Conservation (phyloP, 2,329 filamentous ascomycete species). For the Akanthomyces dipterigenus region DNA sequence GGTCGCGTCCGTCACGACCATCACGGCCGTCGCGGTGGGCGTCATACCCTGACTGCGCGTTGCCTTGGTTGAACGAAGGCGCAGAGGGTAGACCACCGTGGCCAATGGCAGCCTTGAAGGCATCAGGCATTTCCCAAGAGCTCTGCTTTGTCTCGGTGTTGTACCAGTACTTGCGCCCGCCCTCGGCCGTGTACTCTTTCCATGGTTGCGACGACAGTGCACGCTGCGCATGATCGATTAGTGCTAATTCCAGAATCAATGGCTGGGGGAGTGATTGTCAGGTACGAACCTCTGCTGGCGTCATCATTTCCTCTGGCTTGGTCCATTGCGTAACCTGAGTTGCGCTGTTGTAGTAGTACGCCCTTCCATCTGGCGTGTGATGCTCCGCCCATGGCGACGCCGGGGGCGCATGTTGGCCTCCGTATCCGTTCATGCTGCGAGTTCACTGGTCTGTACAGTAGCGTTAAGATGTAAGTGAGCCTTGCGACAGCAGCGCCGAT, state of each 20-base stretch:
- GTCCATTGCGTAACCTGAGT: slow-evolving; percentile 92
- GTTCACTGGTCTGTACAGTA: not conserved
- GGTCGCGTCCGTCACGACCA: slow-evolving; percentile 15
- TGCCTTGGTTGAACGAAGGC: slow-evolving; percentile 34
- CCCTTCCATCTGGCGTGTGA: slow-evolving; percentile 70
- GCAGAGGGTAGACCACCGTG: slow-evolving; percentile 43
- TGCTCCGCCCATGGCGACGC: slow-evolving; percentile 86
- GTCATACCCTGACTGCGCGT: slow-evolving; percentile 35
- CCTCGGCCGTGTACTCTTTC: slow-evolving; percentile 85
- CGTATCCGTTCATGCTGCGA: slow-evolving; percentile 51
- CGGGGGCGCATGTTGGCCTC: slow-evolving; percentile 41
- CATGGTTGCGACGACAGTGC: slow-evolving; percentile 78
- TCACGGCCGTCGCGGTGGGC: slow-evolving; percentile 30
- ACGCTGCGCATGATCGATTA: slow-evolving; percentile 44
- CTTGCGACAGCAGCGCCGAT: slow-evolving; percentile 8
- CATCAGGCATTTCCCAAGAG: slow-evolving; percentile 89
- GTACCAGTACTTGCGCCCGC: slow-evolving; percentile 91
- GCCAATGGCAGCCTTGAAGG: slow-evolving; percentile 64
- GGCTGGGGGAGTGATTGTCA: not conserved
- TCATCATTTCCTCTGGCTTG: slow-evolving; percentile 88
- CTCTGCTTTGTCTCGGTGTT: slow-evolving; percentile 88
- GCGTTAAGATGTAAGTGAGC: not conserved
- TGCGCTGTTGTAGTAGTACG: slow-evolving; percentile 83
- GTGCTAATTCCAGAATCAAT: not conserved
- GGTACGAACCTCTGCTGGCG: slow-evolving; percentile 62